A percentile compares a stretch with the other conserved stretches of the same genome.
These are phyloP conservation scores for Narthecium ossifragum DNA, from an alignment of 106 monocot genomes.

Conservation along the genomic window DNA sequence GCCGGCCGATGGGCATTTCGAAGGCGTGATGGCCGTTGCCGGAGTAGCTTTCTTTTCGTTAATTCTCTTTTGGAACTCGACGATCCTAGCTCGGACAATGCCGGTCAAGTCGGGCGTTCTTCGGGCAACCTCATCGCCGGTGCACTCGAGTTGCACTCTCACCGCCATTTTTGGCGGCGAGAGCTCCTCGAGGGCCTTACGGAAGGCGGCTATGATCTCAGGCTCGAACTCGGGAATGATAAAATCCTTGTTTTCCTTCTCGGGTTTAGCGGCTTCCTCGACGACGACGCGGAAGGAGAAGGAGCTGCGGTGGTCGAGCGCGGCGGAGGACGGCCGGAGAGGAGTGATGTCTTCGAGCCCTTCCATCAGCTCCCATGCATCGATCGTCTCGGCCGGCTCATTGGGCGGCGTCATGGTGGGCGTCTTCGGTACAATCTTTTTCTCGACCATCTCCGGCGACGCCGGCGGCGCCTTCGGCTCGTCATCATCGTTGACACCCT, in stretches of 20 bases:
- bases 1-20: background rate
- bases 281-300: slow-evolving; percentile 35
- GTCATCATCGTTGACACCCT: background rate
- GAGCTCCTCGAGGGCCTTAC: slow-evolving; percentile 26
- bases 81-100: slow-evolving; percentile 25
- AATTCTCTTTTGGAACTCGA: slow-evolving; percentile 18
- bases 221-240: slow-evolving; percentile 14
- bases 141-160: too few relatives aligned
- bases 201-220: slow-evolving; percentile 19
- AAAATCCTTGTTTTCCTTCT: background rate
- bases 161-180: slow-evolving; percentile 2
- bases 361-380: slow-evolving; percentile 51
- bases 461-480: background rate
- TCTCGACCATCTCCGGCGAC: background rate
- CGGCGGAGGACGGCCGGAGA: slow-evolving; percentile 8
- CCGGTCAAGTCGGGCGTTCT: background rate
- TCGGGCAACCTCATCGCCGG: background rate
- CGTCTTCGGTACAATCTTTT: slow-evolving; percentile 18
- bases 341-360: slow-evolving; percentile 38
- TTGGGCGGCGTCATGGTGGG: slow-evolving; percentile 45
- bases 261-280: background rate
- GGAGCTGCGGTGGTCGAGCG: slow-evolving; percentile 20
- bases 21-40: background rate
- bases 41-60: slow-evolving; percentile 8
- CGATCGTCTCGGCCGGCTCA: slow-evolving; percentile 45